Evolutionary conservation across 2,329 filamentous ascomycete genomes (phyloP), one percentile per base, ranked within the genome.

Genomic region (Diaporthe citriasiana): DNA sequence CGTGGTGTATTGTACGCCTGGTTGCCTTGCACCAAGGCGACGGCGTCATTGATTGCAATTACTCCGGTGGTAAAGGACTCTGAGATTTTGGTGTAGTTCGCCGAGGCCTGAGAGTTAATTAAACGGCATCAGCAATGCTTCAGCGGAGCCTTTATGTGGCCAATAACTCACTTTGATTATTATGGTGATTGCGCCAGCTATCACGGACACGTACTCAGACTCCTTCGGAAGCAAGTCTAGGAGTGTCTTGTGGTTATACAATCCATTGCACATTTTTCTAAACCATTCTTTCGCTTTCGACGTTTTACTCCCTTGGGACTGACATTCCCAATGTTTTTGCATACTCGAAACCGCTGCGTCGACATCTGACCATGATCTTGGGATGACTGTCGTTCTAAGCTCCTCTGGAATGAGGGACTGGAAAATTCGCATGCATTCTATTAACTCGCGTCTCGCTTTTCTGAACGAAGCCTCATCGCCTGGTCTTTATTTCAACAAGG

Each of bases 181-280:
- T 27, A 56, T 33, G 5, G 15, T 33, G 27, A 56, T 17, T 5
- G 53, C 53, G 10, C 53, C 53, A 22, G 53, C 53, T 1, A 56
- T 56, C 15, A 56, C 53, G 1, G 53, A 56, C 5, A 56, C 53
- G 15, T 56, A 56, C 15, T 56, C 53, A 33, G 53, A 56, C 3
- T 56, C 53, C 53, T 56, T 56, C 6, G 53, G 53, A 0, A 56
- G 53, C 27, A 56, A 27, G 3, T 56, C 53, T 19, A 56, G 15
- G 4, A 33, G 0, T 30, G 53, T 27, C 27, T 33, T 30, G 17
- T 56, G 53, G 15, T 22, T 56, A 8, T 56, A 15, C 53, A 56
- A 33, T 15, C 53, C 53, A 56, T 56, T 56, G 19, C 53, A 56
- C 53, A 56, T 56, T 6, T 56, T 56, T 33, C 53, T 56, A 4